phyloP scores from a whole-genome alignment of 176 grass and related monocot species.

The Tuctoria greenei region DNA sequence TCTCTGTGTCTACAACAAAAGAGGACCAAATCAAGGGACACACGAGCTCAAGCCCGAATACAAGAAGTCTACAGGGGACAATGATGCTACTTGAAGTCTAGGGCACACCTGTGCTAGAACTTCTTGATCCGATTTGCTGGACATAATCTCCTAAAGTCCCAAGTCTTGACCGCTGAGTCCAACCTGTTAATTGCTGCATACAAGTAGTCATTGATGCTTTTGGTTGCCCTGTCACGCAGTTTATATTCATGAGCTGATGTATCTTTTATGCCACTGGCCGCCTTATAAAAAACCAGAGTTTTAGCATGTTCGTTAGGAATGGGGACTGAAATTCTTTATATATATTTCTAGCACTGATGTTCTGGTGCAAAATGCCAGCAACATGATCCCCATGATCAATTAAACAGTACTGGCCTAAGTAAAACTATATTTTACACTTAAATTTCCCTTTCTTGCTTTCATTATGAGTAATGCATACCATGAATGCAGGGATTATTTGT shows the following conservation, averaged over 20 bases:
- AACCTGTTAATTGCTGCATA: constrained; percentile 1
- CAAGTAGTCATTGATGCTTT: neutral
- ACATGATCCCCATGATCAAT: constrained; percentile 16
- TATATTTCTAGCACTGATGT: neutral
- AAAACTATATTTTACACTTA: too few relatives aligned
- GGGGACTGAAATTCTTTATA: neutral
- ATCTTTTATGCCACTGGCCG: constrained; percentile 1
- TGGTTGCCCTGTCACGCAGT: constrained; percentile 3
- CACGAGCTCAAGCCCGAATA: constrained; percentile 93
- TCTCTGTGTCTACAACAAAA: constrained; percentile 84
- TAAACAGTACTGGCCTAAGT: neutral
- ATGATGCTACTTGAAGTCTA: constrained; percentile 29
- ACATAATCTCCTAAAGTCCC: neutral
- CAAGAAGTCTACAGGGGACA: constrained; percentile 69
- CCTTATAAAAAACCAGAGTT: neutral
- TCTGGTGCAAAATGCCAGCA: neutral
- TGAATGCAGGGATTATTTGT: too few relatives aligned
- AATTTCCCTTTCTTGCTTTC: too few relatives aligned
- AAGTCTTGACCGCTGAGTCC: neutral
- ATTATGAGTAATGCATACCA: neutral
- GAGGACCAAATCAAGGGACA: constrained; percentile 90
- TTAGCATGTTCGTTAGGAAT: neutral
- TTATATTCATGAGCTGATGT: neutral
- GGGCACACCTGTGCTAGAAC: neutral
- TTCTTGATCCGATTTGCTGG: neutral